A percentile compares a stretch with the other conserved stretches of the same genome.
phyloP scores from a whole-genome alignment of 2,329 filamentous ascomycete species.

The Fusarium dlaminii region DNA sequence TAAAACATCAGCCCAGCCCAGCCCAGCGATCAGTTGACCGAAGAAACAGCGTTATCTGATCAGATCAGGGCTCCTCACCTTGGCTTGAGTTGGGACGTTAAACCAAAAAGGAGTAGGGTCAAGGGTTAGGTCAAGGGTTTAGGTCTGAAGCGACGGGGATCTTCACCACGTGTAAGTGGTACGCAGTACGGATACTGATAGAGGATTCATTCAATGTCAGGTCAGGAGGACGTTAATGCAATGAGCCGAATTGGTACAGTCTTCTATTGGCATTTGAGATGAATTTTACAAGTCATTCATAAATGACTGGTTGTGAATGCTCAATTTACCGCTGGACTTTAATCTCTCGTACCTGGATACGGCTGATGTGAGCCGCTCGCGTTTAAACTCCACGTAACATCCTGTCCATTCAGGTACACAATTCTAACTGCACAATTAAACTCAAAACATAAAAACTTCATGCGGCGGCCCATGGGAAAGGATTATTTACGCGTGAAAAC shows the following conservation, averaged over 20 bases:
- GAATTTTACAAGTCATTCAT: neutral
- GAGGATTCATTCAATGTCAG: neutral
- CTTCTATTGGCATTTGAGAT: neutral
- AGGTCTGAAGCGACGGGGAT: conserved; percentile 15
- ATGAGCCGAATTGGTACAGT: neutral
- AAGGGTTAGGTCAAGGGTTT: conserved; percentile 31
- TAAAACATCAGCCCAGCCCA: conserved; percentile 17
- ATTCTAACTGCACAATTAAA: conserved; percentile 13
- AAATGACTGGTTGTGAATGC: conserved; percentile 1
- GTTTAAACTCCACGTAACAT: conserved; percentile 10
- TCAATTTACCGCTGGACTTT: neutral
- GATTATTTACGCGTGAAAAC: conserved; percentile 10
- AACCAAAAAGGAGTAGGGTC: conserved; percentile 25
- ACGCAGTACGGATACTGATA: neutral
- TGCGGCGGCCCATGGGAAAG: neutral
- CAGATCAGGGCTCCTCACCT: conserved; percentile 31
- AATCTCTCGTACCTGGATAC: conserved; percentile 4
- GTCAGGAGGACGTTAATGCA: neutral
- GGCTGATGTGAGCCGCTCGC: conserved; percentile 25
- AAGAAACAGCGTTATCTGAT: conserved; percentile 32
- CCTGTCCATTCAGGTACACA: neutral
- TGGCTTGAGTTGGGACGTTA: conserved; percentile 8
- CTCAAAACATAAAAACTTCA: conserved; percentile 11
- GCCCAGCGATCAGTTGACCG: conserved; percentile 5
- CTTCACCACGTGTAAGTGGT: conserved; percentile 33